Evolutionary conservation across 768 basidiomycete genomes (phyloP).

Genomic region (Kwoniella sp.): DNA sequence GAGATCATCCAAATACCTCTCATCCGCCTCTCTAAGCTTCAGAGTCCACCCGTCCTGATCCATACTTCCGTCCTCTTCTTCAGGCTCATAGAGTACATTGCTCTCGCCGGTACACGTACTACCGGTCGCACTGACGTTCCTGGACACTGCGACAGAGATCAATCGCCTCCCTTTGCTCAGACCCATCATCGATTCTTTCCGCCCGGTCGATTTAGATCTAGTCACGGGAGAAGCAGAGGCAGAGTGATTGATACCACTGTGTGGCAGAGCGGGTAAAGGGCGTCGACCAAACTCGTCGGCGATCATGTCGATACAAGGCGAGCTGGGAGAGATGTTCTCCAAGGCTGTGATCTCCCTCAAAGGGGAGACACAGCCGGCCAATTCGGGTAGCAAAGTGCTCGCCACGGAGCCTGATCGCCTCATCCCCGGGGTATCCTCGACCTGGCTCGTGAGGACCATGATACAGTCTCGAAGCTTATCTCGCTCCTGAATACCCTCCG

Average conservation of each 20-base stretch:
- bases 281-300: slow-evolving; percentile 13
- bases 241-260: no score
- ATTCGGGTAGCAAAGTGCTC: slow-evolving; percentile 15
- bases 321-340: background rate
- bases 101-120: background rate
- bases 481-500: slow-evolving; percentile 13
- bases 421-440: background rate
- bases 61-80: background rate
- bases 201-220: no score
- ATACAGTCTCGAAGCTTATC: slow-evolving; percentile 15
- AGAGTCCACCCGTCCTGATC: slow-evolving; percentile 15
- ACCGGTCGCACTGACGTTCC: background rate
- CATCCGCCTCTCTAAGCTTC: slow-evolving; percentile 14
- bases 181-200: background rate
- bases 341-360: background rate
- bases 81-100: slow-evolving; percentile 16
- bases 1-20: slow-evolving; percentile 21
- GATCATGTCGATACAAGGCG: background rate
- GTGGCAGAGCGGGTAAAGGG: background rate
- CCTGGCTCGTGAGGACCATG: background rate
- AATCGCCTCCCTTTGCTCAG: slow-evolving; percentile 5
- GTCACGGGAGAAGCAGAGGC: no score
- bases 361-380: slow-evolving; percentile 4
- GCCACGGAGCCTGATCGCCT: slow-evolving; percentile 5
- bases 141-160: background rate